Base-by-base conservation (phyloP, 2,329 filamentous ascomycete species). In the Epichloe aotearoae region DNA sequence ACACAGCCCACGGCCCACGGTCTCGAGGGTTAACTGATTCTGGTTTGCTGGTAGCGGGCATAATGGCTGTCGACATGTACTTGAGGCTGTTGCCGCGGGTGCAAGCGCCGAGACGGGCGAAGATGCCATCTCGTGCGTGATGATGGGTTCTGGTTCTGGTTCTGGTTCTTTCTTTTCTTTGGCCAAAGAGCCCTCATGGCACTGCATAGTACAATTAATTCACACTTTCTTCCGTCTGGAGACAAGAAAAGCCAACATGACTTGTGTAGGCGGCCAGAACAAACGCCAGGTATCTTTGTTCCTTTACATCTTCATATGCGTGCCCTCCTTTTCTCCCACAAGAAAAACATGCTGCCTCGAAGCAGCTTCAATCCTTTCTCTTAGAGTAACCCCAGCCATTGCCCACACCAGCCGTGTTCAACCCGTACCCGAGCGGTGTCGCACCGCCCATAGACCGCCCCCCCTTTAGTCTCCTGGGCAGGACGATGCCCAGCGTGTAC, bases 341-440 rank as follows among this genome's bases (percentile, higher is more conserved):
- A 42, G 10, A 5, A 30, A 23, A 30, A 23, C n/a, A 20, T 30
- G 8, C 20, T 30, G 40, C 40, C 15, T 36, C 23, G 14, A 30
- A 30, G 10, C 1, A 15, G 14, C 12, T 26, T 49, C 38, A 56
- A 34, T 56, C 56, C 39, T 39, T 68, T 53, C 76, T 64, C 64
- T 80, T 80, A 26, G 74, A 67, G 52, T 79, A 79, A 2, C 77
- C 77, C 77, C 77, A 81, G 46, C 77, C 77, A 50, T 80, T 80
- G 8, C 77, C 77, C 3, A 75, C 63, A 2, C 63, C 62, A 2
- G 65, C 66, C 11, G 23, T 15, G 49, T 69, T 72, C 26, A 78
- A n/a, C 0, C 76, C 77, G 50, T 79, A 75, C 1, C 75, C 77
- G 54, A 81, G 57, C 0, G 77, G 77, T 26, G 77, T 81, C 3